These are phyloP conservation scores for Globisporangium spinosum DNA, from an alignment of 352 stramenopile genomes.

Conservation along the genomic window DNA sequence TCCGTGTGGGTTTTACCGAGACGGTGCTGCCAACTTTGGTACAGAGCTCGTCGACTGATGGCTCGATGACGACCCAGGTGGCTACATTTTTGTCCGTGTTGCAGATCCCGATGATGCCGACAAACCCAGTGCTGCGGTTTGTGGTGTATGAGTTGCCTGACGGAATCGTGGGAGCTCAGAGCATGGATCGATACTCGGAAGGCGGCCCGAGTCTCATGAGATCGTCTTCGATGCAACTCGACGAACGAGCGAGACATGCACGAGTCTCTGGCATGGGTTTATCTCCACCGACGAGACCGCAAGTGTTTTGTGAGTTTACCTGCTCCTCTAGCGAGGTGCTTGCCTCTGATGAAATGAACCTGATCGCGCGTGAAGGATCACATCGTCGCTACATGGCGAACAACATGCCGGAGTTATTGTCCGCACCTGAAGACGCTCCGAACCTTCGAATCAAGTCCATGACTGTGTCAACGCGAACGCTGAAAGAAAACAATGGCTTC, in stretches of 20 bases:
- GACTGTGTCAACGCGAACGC: conserved; percentile 62
- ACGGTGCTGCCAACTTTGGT: conserved; percentile 67
- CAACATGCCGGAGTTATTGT: conserved; percentile 24
- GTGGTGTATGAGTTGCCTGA: conserved; percentile 83
- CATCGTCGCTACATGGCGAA: conserved; percentile 34
- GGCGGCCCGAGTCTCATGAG: conserved; percentile 17
- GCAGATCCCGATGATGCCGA: conserved; percentile 64
- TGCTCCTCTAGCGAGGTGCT: conserved; percentile 60
- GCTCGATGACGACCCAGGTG: conserved; percentile 32
- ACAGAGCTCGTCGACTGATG: conserved; percentile 15
- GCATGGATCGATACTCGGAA: conserved; percentile 8
- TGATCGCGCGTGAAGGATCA: conserved; percentile 55
- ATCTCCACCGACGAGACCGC: conserved; percentile 46
- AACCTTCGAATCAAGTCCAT: conserved; percentile 66
- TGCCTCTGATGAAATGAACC: conserved; percentile 46
- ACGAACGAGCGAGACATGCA: conserved; percentile 48
- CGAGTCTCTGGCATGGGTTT: conserved; percentile 61
- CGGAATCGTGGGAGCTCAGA: conserved; percentile 21
- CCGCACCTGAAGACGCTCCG: conserved; percentile 21
- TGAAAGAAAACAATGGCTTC: conserved; percentile 76
- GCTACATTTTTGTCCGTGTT: conserved; percentile 78
- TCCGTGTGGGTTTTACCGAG: conserved; percentile 72
- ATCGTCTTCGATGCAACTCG: conserved; percentile 47
- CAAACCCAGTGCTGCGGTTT: conserved; percentile 69
- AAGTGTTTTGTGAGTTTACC: conserved; percentile 82